phyloP scores from a whole-genome alignment of 371 early-diverging fungal genomes.

The Mortierella sp. region DNA sequence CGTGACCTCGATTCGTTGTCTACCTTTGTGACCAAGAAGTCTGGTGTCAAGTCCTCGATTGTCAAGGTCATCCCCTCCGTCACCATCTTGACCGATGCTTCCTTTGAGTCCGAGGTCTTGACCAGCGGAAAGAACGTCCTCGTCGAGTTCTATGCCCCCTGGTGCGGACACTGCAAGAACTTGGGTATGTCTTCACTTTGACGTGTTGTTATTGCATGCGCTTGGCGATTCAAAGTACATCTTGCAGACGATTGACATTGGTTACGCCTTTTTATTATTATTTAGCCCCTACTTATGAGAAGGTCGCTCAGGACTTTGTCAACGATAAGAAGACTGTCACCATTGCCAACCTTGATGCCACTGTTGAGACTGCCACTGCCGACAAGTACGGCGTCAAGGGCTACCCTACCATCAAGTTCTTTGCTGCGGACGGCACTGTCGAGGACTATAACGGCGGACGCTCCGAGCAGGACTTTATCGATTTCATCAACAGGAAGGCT shows the following conservation, averaged over 20 bases:
- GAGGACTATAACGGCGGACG: constrained; percentile 85
- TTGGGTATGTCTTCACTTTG: constrained; percentile 61
- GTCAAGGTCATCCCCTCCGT: constrained; percentile 53
- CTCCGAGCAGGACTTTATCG: constrained; percentile 84
- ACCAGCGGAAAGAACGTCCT: constrained; percentile 62
- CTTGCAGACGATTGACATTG: not conserved
- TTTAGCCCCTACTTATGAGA: constrained; percentile 75
- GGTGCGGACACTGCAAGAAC: constrained; percentile 91
- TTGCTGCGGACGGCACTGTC: constrained; percentile 78
- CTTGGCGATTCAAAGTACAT: not conserved
- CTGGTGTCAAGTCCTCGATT: constrained; percentile 60
- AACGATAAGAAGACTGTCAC: constrained; percentile 64
- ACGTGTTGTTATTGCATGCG: not conserved
- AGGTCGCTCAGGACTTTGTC: constrained; percentile 68
- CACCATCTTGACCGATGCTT: constrained; percentile 46
- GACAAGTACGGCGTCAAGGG: constrained; percentile 79
- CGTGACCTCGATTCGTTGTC: constrained; percentile 85
- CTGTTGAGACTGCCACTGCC: constrained; percentile 65
- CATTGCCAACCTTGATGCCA: constrained; percentile 95
- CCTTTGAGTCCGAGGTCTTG: constrained; percentile 55
- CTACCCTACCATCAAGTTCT: constrained; percentile 92
- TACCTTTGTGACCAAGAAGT: constrained; percentile 82
- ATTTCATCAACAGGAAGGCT: constrained; percentile 90
- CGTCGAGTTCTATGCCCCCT: constrained; percentile 89
- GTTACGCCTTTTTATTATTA: not conserved